These are phyloP conservation scores for Dryas drummondii DNA, from an alignment of 306 rosid species.

Conservation along the genomic window DNA sequence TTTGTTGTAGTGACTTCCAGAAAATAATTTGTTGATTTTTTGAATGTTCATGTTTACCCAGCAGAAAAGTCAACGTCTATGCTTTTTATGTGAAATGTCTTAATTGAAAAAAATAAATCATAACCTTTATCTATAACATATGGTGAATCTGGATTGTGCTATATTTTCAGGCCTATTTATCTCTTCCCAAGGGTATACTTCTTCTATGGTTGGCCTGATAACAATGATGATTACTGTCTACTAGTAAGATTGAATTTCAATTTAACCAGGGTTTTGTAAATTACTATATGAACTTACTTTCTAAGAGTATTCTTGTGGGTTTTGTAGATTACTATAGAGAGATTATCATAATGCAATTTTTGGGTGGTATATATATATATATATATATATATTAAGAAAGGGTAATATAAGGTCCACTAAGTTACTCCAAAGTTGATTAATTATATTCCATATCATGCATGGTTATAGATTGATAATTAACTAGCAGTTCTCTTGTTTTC, in stretches of 20 bases:
- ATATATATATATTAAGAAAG: too few species aligned
- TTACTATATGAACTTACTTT: conserved; percentile 16
- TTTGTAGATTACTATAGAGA: too few species aligned
- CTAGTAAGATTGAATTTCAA: conserved; percentile 58
- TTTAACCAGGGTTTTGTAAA: conserved; percentile 16
- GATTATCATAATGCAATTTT: too few species aligned
- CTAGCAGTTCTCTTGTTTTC: too few species aligned
- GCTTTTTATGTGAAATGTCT: background rate
- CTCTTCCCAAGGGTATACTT: conserved; percentile 94
- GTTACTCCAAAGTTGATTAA: too few species aligned
- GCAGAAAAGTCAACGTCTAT: background rate
- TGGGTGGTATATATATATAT: too few species aligned
- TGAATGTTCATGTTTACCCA: background rate
- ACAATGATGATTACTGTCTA: conserved; percentile 90
- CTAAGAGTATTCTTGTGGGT: conserved; percentile 9
- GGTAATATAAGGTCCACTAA: too few species aligned
- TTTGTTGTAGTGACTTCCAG: too few species aligned
- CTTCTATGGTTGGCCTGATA: conserved; percentile 87
- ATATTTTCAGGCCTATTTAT: conserved; percentile 82
- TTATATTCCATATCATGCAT: too few species aligned
- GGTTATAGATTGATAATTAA: too few species aligned
- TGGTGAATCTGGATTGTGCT: conserved; percentile 28
- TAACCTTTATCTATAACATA: conserved; percentile 26
- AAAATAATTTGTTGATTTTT: background rate
- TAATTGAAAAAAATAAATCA: background rate